Evolutionary conservation across 352 stramenopile genomes (phyloP), one percentile per base, ranked within the genome.

Genomic region (Blastocystis sp.): DNA sequence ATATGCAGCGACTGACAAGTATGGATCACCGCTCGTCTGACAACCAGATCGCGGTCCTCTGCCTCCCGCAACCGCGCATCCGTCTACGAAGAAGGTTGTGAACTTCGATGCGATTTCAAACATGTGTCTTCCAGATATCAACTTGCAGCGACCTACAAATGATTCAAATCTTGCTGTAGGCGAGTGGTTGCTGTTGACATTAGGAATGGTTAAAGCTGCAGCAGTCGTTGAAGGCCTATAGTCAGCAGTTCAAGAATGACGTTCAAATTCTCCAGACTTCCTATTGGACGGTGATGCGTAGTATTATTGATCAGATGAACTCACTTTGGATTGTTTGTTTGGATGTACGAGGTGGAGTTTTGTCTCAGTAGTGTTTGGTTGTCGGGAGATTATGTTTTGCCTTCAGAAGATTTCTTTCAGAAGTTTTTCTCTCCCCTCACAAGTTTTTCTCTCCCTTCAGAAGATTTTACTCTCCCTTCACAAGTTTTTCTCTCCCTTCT

Each of bases 171-270:
- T 56, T 39, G 47, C 43, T 37, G 68, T 79, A 20, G 11, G 50
- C 8, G 50, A 41, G 43, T 16, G 26, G 13, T 20, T n/a, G 39
- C 41, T 7, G 68, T 63, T 20, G 43, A 16, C 41, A 56, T 20
- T 79, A 79, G 68, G 68, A 79, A 43, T 79, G 68, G 68, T 6
- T 79, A 11, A 56, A 63, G 50, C 26, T 45, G 8, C 18, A 79
- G 11, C 68, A 56, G 18, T 20, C 43, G 50, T 13, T 79, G 34
- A 79, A 62, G 68, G 41, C 16, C 8, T 9, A 55, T 11, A 9
- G 16, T 24, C 20, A 37, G 50, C 68, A 79, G 50, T 79, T 79
- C 37, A 79, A 79, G 37, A 79, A 62, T 24, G 68, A 79, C 24
- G 30, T 79, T 56, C 68, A 79, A 47, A 56, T 63, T 7, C 24